Base-by-base conservation (phyloP, 495 filamentous ascomycete species). In the Physcia stellaris region DNA sequence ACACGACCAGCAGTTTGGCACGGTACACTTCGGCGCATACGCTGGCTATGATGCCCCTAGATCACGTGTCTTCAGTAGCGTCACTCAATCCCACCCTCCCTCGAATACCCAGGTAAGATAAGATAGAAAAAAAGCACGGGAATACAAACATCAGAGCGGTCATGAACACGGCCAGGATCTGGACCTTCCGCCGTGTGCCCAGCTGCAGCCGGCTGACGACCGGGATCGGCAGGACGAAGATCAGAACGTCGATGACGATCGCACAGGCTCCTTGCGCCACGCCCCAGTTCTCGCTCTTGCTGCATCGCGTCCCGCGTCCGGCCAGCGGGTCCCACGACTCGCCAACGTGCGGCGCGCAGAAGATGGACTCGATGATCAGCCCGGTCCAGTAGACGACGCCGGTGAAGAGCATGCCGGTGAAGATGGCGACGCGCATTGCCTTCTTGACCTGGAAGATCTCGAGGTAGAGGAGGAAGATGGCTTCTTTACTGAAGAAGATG, bases 31-130 rank as follows among this genome's bases (percentile, higher is more conserved):
- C 18, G n/a, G 13, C 28, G 6, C 34, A 21, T 12, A 32, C 24
- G 28, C 35, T 37, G 19, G 42, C 42, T 5, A 39, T 18, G 5
- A 45, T 32, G 17, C n/a, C 24, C 15, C 16, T 40, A n/a, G n/a
- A n/a, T n/a, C n/a, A n/a, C n/a, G n/a, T n/a, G n/a, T n/a, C n/a
- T n/a, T n/a, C n/a, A n/a, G n/a, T n/a, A n/a, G n/a, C n/a, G n/a
- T n/a, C n/a, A n/a, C n/a, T n/a, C n/a, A n/a, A n/a, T n/a, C n/a
- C n/a, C n/a, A n/a, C n/a, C n/a, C n/a, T n/a, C n/a, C n/a, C n/a
- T n/a, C n/a, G n/a, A n/a, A n/a, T n/a, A n/a, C n/a, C n/a, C n/a
- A n/a, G n/a, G n/a, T n/a, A n/a, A n/a, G n/a, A n/a, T n/a, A n/a
- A n/a, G n/a, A n/a, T n/a, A n/a, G n/a, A n/a, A n/a, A n/a, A n/a